Evolutionary conservation across 2,329 filamentous ascomycete species (phyloP).

Genomic region (Beauveria rudraprayagi): DNA sequence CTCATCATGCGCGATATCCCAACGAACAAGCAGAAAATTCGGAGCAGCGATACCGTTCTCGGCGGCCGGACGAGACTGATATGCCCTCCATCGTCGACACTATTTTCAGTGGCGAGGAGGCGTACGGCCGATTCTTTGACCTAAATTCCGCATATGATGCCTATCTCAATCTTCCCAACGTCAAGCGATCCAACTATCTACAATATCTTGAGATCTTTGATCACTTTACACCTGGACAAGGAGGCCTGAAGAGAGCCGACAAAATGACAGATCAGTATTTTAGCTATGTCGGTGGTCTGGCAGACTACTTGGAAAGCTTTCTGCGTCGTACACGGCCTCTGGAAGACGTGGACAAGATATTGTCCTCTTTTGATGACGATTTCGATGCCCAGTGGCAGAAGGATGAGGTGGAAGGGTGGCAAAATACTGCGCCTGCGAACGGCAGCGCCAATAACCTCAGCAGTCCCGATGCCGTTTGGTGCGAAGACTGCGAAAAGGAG

Average conservation of each 20-base stretch:
- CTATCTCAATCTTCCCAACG: conserved; percentile 80
- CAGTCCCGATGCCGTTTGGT: conserved; percentile 67
- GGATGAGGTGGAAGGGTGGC: conserved; percentile 74
- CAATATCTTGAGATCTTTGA: conserved; percentile 93
- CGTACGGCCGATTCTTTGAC: conserved; percentile 87
- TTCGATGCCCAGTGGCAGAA: conserved; percentile 79
- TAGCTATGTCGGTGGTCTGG: conserved; percentile 72
- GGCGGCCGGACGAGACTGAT: conserved; percentile 56
- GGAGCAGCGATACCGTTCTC: conserved; percentile 78
- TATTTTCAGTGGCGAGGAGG: conserved; percentile 94
- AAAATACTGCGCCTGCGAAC: conserved; percentile 40
- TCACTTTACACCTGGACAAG: conserved; percentile 65
- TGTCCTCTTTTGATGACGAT: conserved; percentile 69
- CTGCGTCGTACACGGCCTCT: conserved; percentile 77
- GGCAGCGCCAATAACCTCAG: conserved; percentile 21
- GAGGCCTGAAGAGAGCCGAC: conserved; percentile 67
- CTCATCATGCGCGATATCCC: conserved; percentile 84
- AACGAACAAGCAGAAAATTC: conserved; percentile 94
- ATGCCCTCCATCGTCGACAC: conserved; percentile 67
- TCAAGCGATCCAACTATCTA: conserved; percentile 79
- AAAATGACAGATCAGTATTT: conserved; percentile 94
- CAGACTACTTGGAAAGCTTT: conserved; percentile 79
- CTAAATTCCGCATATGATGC: conserved; percentile 75
- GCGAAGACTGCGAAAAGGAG: conserved; percentile 83
- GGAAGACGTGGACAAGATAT: conserved; percentile 74